Evolutionary conservation across 352 stramenopile species (phyloP), one percentile per base, ranked within the genome.

Genomic region (Pythium diclinum): DNA sequence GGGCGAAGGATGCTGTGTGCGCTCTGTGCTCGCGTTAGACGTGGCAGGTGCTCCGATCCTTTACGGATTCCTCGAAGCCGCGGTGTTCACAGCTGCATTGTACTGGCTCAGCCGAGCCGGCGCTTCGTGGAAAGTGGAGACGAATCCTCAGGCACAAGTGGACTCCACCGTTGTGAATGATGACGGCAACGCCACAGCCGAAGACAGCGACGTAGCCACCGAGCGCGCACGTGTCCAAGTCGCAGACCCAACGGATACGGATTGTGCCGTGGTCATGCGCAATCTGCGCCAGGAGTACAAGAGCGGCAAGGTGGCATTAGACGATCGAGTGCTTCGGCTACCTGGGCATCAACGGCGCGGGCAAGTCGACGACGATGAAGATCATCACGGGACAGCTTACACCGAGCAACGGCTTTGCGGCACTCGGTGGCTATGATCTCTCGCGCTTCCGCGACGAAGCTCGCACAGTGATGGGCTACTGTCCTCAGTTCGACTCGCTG

Each of bases 321-420:
- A 87, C 51, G 70, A 85, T 36, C 28, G 76, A 89, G 63, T 82
- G 85, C 57, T 97, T 97, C 61, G 89, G 85, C 0, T 94, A 95
- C 52, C 68, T 97, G 21, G 90, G 89, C 6, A 94, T 96, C 63
- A 97, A 97, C 38, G 90, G 90, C 54, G 90, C 90, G 9, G 90
- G 90, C 42, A 96, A 95, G 36, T 88, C 81, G 17, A 91, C 83
- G 48, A 92, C 83, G 13, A 89, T 91, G 77, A 88, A 88, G 64
- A 77, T 92, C 8, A 34, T 92, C 19, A 89, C 82, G 0, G 83
- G 81, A 0, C 70, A 87, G 42, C 69, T 79, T 38, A 56, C 59
- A 3, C 73, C 76, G 2, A 75, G 68, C 1, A 63, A 58, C 19
- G 73, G 76, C 2, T 63, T 64, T 32, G 76, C 67, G 13, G 64